These are phyloP conservation scores for Bolboschoenoplectus hybrid DNA, from an alignment of 202 grass and related monocot species.

Conservation along the genomic window DNA sequence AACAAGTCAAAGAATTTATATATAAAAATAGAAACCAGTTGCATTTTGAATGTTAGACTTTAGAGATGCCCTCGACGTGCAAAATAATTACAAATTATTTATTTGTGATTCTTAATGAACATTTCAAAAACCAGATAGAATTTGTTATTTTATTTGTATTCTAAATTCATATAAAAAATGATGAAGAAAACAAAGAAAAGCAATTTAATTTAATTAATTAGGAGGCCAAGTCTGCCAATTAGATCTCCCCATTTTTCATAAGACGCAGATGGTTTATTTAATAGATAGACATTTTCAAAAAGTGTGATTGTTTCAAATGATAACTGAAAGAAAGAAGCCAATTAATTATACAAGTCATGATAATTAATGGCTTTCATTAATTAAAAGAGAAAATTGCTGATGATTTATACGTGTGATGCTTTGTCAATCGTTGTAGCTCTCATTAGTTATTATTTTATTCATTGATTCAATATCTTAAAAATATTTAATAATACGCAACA, in stretches of 20 bases:
- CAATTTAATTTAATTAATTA: conserved; percentile 17
- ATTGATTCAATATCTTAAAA: neutral
- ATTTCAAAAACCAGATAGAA: neutral
- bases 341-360: neutral
- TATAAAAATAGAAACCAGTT: neutral
- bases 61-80: conserved; percentile 8
- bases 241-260: neutral
- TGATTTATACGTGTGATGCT: conserved; percentile 21
- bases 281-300: conserved; percentile 18
- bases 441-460: conserved; percentile 1
- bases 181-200: conserved; percentile 12
- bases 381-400: conserved; percentile 25
- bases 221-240: conserved; percentile 20
- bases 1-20: conserved; percentile 20
- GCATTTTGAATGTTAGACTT: conserved; percentile 19
- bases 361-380: neutral
- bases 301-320: neutral
- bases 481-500: neutral
- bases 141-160: conserved; percentile 1
- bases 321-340: neutral
- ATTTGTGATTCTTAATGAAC: neutral
- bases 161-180: neutral
- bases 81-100: neutral
- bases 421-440: conserved; percentile 32
- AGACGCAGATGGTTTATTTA: neutral